phyloP scores from a whole-genome alignment of 73 alveolate genomes.

The Diophrys sp. region DNA sequence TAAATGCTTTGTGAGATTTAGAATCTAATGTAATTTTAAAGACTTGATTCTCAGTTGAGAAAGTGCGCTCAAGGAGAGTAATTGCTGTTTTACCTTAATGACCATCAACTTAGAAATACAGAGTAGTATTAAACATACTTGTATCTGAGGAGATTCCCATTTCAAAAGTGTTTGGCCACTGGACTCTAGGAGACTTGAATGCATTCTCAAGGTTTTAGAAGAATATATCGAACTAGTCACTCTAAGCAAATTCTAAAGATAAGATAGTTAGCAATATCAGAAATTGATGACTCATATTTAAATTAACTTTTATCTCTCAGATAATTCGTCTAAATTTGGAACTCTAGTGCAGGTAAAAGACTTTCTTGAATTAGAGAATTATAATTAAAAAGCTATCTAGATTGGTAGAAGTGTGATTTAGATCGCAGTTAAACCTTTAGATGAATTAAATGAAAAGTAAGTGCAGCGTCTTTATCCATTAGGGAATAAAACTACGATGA shows the following conservation, averaged over 20 bases:
- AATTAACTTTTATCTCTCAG: constrained; percentile 19
- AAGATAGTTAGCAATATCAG: too few relatives aligned
- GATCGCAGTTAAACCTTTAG: constrained; percentile 5
- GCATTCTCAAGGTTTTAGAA: background rate
- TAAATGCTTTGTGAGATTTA: background rate
- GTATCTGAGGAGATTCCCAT: background rate
- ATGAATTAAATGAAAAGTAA: background rate
- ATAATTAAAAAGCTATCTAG: background rate
- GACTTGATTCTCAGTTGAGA: background rate
- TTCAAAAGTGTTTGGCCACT: background rate
- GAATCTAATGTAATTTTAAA: background rate
- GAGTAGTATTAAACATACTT: background rate
- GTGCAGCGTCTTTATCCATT: too few relatives aligned
- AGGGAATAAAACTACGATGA: too few relatives aligned
- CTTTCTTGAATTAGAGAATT: constrained; percentile 15
- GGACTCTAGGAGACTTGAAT: background rate
- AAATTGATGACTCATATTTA: too few relatives aligned
- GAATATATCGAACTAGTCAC: background rate
- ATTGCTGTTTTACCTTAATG: background rate
- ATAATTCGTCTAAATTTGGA: constrained; percentile 26
- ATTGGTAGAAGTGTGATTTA: constrained; percentile 18
- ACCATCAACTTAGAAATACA: background rate
- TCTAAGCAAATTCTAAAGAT: too few relatives aligned
- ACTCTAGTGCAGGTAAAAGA: constrained; percentile 23
- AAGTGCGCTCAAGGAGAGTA: background rate